Evolutionary conservation across 2,329 filamentous ascomycete genomes (phyloP).

Genomic region (Curvularia sp.): DNA sequence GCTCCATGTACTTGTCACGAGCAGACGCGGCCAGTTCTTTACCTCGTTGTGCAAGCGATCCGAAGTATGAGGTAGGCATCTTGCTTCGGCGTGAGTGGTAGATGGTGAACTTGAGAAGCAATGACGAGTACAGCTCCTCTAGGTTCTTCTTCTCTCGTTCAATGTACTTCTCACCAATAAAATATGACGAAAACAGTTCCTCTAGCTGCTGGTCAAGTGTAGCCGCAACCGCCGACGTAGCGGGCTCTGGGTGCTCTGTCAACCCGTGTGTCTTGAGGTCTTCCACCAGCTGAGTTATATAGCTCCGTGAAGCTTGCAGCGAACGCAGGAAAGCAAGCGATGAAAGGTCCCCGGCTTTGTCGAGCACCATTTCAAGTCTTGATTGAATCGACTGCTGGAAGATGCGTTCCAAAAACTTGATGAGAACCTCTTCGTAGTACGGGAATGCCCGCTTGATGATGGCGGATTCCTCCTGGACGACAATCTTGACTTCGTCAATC

Average conservation of each 20-base stretch:
- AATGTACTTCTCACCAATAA: conserved; percentile 70
- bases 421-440: conserved; percentile 91
- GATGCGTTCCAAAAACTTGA: conserved; percentile 91
- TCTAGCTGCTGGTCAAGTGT: conserved; percentile 72
- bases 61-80: conserved; percentile 89
- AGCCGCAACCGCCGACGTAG: conserved; percentile 81
- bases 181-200: conserved; percentile 71
- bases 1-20: conserved; percentile 88
- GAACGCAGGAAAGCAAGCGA: conserved; percentile 90
- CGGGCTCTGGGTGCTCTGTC: conserved; percentile 92
- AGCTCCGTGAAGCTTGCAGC: conserved; percentile 86
- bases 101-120: conserved; percentile 96
- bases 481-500: conserved; percentile 91
- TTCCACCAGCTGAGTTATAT: conserved; percentile 86
- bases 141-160: conserved; percentile 71
- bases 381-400: conserved; percentile 99
- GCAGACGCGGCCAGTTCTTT: conserved; percentile 87
- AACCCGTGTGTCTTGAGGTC: conserved; percentile 93
- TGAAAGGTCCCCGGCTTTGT: conserved; percentile 91
- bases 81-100: conserved; percentile 91
- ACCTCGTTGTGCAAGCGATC: conserved; percentile 85
- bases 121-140: conserved; percentile 84
- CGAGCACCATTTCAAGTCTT: conserved; percentile 90
- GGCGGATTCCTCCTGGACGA: conserved; percentile 95
- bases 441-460: conserved; percentile 97